These are phyloP conservation scores for Hymenoscyphus scutula DNA, from an alignment of 2,329 filamentous ascomycete species.

Conservation along the genomic window DNA sequence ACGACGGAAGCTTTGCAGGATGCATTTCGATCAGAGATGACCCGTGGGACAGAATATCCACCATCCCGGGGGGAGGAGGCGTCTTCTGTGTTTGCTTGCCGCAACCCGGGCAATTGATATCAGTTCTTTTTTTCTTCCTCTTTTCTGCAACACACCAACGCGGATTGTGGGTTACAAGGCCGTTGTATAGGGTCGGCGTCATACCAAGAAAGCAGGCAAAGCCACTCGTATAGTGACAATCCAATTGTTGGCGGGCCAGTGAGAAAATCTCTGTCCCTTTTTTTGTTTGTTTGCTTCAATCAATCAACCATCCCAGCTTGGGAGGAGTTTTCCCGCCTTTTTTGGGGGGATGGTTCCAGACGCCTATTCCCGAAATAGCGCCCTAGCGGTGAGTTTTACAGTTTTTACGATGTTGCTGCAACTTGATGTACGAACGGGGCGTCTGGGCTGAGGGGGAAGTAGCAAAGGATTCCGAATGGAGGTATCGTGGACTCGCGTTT, in stretches of 20 bases:
- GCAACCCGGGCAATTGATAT: not conserved
- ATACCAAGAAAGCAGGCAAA: constrained; percentile 15
- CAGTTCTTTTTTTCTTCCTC: not conserved
- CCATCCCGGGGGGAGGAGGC: not conserved
- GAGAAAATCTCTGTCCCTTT: too few relatives aligned
- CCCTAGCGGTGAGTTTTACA: constrained; percentile 20
- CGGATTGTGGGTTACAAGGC: constrained; percentile 14
- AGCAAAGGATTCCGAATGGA: not conserved
- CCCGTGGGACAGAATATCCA: constrained; percentile 16
- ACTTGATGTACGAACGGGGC: not conserved
- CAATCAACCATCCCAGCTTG: too few relatives aligned
- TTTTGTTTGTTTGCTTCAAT: constrained; percentile 15
- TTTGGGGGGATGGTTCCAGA: constrained; percentile 11
- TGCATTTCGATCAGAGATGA: constrained; percentile 25
- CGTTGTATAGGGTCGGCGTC: constrained; percentile 18
- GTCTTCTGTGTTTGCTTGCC: too few relatives aligned
- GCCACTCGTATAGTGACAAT: constrained; percentile 14
- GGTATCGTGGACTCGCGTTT: constrained; percentile 4
- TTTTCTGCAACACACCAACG: constrained; percentile 2
- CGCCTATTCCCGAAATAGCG: constrained; percentile 12
- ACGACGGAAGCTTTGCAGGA: constrained; percentile 20
- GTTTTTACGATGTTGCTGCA: not conserved
- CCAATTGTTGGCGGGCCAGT: constrained; percentile 12
- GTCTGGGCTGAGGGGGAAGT: constrained; percentile 1
- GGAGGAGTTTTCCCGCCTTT: not conserved